Evolutionary conservation across 164 flowering plant species (phyloP).

Genomic region (Echeveria elegans): DNA sequence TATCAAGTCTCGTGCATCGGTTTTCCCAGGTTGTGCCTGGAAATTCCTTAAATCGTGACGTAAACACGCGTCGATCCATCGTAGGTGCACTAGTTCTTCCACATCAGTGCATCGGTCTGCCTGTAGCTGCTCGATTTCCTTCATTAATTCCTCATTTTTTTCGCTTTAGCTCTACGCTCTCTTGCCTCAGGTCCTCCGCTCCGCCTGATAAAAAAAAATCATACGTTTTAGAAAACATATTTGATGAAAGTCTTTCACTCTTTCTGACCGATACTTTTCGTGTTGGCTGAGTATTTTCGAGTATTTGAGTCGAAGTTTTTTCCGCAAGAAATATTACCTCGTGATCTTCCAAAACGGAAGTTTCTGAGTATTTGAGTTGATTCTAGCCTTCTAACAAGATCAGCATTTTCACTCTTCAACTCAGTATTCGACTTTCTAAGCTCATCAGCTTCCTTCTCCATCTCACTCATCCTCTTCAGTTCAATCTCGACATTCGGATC

Average conservation of each 20-base stretch:
- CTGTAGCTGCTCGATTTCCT: constrained; percentile 61
- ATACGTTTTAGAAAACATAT: no score
- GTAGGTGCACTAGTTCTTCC: constrained; percentile 84
- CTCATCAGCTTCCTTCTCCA: constrained; percentile 39
- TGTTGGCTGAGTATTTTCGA: no score
- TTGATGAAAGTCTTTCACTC: neutral
- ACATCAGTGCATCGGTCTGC: constrained; percentile 55
- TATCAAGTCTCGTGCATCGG: constrained; percentile 76
- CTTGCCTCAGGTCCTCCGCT: constrained; percentile 32
- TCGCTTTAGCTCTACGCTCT: constrained; percentile 23
- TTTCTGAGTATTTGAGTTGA: constrained; percentile 36
- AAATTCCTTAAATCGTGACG: constrained; percentile 73
- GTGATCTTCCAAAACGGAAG: constrained; percentile 36
- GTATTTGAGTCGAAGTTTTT: no score
- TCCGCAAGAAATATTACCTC: constrained; percentile 30
- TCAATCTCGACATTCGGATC: constrained; percentile 17
- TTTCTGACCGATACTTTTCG: neutral
- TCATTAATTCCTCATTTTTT: constrained; percentile 46
- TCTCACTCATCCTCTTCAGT: constrained; percentile 33
- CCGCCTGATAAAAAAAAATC: constrained; percentile 24
- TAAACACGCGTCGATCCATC: constrained; percentile 93
- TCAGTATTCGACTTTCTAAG: constrained; percentile 35
- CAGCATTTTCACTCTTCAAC: constrained; percentile 57
- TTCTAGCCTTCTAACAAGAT: constrained; percentile 52
- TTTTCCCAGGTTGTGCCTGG: constrained; percentile 53